Evolutionary conservation across 495 filamentous ascomycete species (phyloP).

Genomic region (Penicillium cataractarum): DNA sequence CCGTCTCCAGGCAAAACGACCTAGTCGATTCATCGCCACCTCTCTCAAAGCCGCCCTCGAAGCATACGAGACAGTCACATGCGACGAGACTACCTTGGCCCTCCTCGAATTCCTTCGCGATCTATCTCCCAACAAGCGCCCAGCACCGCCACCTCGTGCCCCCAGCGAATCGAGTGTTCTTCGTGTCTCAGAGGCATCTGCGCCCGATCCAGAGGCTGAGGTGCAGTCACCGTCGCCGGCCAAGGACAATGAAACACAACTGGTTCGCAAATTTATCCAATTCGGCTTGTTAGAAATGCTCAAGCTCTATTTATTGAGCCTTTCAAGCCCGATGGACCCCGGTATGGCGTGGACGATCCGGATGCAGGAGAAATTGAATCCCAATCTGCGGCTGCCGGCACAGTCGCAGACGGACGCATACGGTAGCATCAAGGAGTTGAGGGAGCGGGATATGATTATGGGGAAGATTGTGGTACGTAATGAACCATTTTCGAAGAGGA

Average conservation of each 20-base stretch:
- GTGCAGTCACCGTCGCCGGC: conserved; percentile 52
- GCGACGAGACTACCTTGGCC: conserved; percentile 69
- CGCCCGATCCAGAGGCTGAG: conserved; percentile 82
- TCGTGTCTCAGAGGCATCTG: conserved; percentile 51
- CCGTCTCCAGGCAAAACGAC: conserved; percentile 87
- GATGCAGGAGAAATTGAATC: conserved; percentile 71
- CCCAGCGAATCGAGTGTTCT: conserved; percentile 54
- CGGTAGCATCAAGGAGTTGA: conserved; percentile 61
- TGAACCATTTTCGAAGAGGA: background rate
- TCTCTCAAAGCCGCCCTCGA: conserved; percentile 77
- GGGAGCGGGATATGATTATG: conserved; percentile 68
- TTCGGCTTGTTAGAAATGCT: conserved; percentile 84
- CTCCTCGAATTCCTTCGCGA: conserved; percentile 76
- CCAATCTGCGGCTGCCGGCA: conserved; percentile 40
- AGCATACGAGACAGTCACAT: conserved; percentile 61
- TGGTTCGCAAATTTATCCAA: conserved; percentile 74
- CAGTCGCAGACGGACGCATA: conserved; percentile 66
- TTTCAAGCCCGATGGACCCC: conserved; percentile 58
- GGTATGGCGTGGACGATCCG: conserved; percentile 78
- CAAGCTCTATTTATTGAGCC: conserved; percentile 72
- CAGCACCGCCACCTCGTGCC: conserved; percentile 71
- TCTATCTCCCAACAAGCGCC: conserved; percentile 71
- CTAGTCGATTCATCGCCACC: conserved; percentile 90
- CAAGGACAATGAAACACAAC: conserved; percentile 55
- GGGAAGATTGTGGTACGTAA: conserved; percentile 73